Evolutionary conservation across 2,329 filamentous ascomycete species (phyloP).

Genomic region (Penicillium sp.): DNA sequence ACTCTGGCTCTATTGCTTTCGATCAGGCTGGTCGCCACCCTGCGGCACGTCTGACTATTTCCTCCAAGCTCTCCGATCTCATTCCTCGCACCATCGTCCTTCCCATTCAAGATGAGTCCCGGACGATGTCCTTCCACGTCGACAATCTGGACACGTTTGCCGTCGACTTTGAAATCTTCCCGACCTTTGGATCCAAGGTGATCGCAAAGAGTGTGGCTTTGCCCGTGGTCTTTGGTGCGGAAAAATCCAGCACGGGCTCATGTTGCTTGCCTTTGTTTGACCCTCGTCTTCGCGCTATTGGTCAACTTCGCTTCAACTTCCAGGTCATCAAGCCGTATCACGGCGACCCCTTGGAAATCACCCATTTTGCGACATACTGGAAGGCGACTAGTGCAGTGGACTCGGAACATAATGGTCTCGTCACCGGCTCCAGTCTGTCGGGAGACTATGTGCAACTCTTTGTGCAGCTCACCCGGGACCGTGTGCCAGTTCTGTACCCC

Average conservation of each 20-base stretch:
- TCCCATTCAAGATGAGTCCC: constrained; percentile 93
- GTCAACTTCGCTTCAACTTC: constrained; percentile 89
- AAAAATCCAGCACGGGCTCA: constrained; percentile 72
- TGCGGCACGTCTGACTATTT: constrained; percentile 90
- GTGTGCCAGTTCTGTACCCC: constrained; percentile 84
- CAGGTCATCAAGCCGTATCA: constrained; percentile 97
- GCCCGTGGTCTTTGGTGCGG: constrained; percentile 79
- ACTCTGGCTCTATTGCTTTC: constrained; percentile 76
- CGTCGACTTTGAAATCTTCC: constrained; percentile 96
- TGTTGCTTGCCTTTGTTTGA: constrained; percentile 92
- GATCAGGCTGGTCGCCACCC: constrained; percentile 97
- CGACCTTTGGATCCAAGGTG: constrained; percentile 94
- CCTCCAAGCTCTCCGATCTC: constrained; percentile 91
- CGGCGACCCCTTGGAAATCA: constrained; percentile 90
- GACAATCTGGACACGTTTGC: constrained; percentile 91
- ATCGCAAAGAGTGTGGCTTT: constrained; percentile 95
- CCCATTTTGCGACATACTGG: constrained; percentile 98
- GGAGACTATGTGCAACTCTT: constrained; percentile 94
- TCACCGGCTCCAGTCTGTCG: constrained; percentile 91
- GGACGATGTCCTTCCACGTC: constrained; percentile 91
- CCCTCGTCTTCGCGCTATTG: constrained; percentile 85
- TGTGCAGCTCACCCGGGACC: constrained; percentile 88
- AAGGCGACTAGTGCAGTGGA: constrained; percentile 95
- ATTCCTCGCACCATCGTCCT: constrained; percentile 96
- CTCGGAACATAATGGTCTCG: constrained; percentile 79